Conservation (phyloP, 805 yeast genomes). For the Saccharomycopsis sp. region DNA sequence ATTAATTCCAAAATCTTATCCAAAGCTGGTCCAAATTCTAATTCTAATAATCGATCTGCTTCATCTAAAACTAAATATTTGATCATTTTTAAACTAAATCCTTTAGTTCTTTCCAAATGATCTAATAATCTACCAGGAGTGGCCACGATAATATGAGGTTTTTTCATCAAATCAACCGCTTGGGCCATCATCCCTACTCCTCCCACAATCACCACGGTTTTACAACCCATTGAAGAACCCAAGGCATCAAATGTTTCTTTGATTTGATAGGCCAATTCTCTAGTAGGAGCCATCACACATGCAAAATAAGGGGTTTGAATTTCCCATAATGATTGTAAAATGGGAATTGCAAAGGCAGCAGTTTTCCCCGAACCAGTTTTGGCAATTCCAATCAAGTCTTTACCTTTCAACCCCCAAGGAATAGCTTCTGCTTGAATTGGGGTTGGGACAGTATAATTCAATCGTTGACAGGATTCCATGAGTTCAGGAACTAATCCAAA, state of each 20-base stretch:
- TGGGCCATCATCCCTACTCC: constrained; percentile 99
- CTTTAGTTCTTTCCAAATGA: constrained; percentile 86
- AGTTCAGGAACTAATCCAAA: constrained; percentile 68
- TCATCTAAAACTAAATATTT: constrained; percentile 90
- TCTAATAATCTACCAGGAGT: constrained; percentile 94
- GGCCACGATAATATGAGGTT: constrained; percentile 91
- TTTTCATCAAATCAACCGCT: constrained; percentile 84
- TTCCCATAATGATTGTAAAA: constrained; percentile 82
- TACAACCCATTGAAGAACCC: constrained; percentile 86
- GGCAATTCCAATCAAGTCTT: constrained; percentile 91
- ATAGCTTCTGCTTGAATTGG: constrained; percentile 90
- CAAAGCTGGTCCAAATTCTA: constrained; percentile 93
- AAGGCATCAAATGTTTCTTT: constrained; percentile 92
- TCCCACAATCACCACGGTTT: constrained; percentile 84
- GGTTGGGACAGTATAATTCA: constrained; percentile 77
- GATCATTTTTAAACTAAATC: constrained; percentile 69
- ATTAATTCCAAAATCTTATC: constrained; percentile 77
- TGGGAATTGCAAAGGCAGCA: constrained; percentile 96
- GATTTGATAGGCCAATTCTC: constrained; percentile 81
- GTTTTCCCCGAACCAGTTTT: constrained; percentile 98
- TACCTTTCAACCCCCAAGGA: constrained; percentile 83
- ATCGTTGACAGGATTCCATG: constrained; percentile 61
- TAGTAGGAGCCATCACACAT: constrained; percentile 76
- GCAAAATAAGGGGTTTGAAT: constrained; percentile 85
- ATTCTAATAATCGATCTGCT: constrained; percentile 89